Evolutionary conservation across 148 eudicot species (phyloP), one percentile per base, ranked within the genome.

Genomic region (Beta vulgaris): DNA sequence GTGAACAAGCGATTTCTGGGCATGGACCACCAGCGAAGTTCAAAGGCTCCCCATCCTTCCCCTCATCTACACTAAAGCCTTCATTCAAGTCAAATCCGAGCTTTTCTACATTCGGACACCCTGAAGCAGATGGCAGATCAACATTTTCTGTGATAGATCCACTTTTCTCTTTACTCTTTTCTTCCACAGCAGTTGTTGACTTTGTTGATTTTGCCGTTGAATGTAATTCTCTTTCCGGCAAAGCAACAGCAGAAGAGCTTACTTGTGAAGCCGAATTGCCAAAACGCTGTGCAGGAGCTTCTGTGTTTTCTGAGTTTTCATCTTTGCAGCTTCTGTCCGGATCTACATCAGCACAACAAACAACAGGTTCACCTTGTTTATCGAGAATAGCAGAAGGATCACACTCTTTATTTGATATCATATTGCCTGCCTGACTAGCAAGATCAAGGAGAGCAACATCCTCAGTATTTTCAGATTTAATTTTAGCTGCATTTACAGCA

Each of bases 51-150:
- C 78, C 86, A 64, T 53, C 65, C 71, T 81, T 91, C 28, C 90
- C 93, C 31, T 91, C 97, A 81, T 91, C 97, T 3, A 69, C 73
- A 69, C 46, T 34, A 8, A 91, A 77, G 21, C 90, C 91, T 84
- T 91, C 93, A 68, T 91, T 91, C 74, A 91, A 78, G 74, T 91
- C 97, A 77, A 91, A 91, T 65, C 79, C 83, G 36, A 81, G 81
- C 82, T 84, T 91, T 83, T 74, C 82, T 28, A 46, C 35, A 81
- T 78, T 86, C 13, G 79, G 70, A 59, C 85, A 35, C 69, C 70
- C 82, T 68, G 62, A 55, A 36, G 80, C 73, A 75, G 81, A 25
- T 44, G 74, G 40, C 18, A 63, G 39, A 69, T 83, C 71, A 54
- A 49, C 68, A 57, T 76, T 79, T 2, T 63, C 84, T 7, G 55